Conservation (phyloP, 2,329 filamentous ascomycete genomes). For the Ophiostoma sp. region DNA sequence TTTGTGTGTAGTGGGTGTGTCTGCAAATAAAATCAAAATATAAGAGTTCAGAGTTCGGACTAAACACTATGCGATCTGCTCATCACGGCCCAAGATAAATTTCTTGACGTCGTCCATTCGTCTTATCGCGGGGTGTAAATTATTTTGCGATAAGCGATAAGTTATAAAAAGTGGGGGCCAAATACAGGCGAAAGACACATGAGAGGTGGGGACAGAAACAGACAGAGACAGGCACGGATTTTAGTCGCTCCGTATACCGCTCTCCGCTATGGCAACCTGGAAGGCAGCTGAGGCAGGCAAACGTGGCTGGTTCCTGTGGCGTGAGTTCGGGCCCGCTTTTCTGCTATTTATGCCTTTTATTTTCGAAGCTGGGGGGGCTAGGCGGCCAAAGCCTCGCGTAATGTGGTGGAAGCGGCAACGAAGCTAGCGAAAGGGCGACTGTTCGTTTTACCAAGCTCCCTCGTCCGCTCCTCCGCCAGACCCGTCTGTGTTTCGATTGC, state of each 20-base stretch:
- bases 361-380: slow-evolving; percentile 30
- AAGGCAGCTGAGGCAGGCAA: not conserved
- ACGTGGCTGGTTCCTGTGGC: slow-evolving; percentile 25
- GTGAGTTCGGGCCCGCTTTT: not conserved
- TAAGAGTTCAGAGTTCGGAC: not conserved
- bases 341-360: not conserved
- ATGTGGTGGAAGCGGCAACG: slow-evolving; percentile 30
- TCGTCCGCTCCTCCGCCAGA: slow-evolving; percentile 14
- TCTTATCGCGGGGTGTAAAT: slow-evolving; percentile 22
- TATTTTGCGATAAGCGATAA: slow-evolving; percentile 23
- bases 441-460: slow-evolving; percentile 31
- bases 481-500: slow-evolving; percentile 13
- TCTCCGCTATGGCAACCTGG: not conserved
- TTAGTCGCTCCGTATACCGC: slow-evolving; percentile 18
- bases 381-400: slow-evolving; percentile 43
- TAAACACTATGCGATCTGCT: not conserved
- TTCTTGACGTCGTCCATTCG: slow-evolving; percentile 19
- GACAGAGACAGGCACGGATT: slow-evolving; percentile 23
- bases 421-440: slow-evolving; percentile 29
- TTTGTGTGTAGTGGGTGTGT: not conserved
- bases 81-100: slow-evolving; percentile 8
- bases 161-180: not conserved
- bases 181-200: not conserved
- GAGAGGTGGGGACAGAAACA: too few relatives aligned
- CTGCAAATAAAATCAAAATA: slow-evolving; percentile 18